These are phyloP conservation scores for Ganoderma resinaceum DNA, from an alignment of 1,284 basidiomycete genomes.

Conservation along the genomic window DNA sequence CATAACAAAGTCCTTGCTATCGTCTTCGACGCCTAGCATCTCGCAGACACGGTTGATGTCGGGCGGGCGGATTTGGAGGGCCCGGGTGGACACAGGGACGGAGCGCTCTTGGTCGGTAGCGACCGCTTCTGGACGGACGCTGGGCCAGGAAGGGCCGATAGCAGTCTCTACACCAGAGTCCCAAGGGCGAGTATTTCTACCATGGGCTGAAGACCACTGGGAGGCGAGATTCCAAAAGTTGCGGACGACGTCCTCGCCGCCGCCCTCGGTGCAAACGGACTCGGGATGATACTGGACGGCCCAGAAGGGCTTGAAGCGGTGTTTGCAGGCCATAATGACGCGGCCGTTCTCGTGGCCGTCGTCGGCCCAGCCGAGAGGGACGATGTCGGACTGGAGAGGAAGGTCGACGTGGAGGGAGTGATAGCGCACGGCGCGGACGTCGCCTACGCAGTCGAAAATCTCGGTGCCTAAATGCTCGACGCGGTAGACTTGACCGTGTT, in stretches of 20 bases:
- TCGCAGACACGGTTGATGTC: constrained; percentile 61
- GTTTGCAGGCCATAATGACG: constrained; percentile 76
- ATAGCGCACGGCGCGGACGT: constrained; percentile 85
- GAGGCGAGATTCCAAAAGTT: constrained; percentile 78
- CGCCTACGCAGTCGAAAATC: constrained; percentile 68
- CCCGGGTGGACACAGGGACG: constrained; percentile 46
- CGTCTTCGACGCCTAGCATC: constrained; percentile 61
- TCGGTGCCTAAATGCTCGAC: constrained; percentile 64
- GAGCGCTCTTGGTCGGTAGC: constrained; percentile 19
- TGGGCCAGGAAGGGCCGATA: constrained; percentile 65
- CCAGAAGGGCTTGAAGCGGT: constrained; percentile 80
- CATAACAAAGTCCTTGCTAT: constrained; percentile 68
- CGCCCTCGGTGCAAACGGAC: constrained; percentile 70
- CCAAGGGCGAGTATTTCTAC: constrained; percentile 51
- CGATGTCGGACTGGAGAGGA: constrained; percentile 51
- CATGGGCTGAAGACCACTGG: constrained; percentile 54
- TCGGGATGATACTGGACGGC: constrained; percentile 98
- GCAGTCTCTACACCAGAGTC: constrained; percentile 41
- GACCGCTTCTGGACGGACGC: constrained; percentile 38
- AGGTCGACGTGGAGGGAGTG: constrained; percentile 75
- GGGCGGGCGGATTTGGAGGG: constrained; percentile 51
- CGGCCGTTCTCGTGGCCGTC: constrained; percentile 69
- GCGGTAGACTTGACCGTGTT: constrained; percentile 83
- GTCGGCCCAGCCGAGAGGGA: constrained; percentile 72
- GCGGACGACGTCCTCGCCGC: constrained; percentile 65